Conservation (phyloP, 495 filamentous ascomycete genomes). For the Darksidea phi region DNA sequence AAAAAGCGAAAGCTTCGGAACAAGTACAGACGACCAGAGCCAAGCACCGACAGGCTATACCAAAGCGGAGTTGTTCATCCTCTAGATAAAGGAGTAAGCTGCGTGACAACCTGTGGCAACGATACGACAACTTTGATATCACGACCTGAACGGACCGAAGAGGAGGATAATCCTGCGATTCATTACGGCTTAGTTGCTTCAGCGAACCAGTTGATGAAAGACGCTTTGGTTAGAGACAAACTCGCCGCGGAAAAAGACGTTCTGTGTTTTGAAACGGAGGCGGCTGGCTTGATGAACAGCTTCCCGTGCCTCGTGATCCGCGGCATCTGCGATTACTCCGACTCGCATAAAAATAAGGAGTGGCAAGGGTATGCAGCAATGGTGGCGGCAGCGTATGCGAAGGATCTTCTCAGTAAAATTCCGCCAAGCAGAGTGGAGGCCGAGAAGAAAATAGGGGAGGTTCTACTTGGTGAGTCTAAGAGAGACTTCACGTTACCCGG, state of each 20-base stretch:
- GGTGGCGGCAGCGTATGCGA: conserved; percentile 37
- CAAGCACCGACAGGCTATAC: conserved; percentile 44
- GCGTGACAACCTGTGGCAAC: conserved; percentile 35
- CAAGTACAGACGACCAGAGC: conserved; percentile 2
- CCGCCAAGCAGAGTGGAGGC: conserved; percentile 3
- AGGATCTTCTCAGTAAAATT: conserved; percentile 21
- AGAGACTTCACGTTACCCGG: neutral
- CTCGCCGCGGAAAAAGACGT: conserved; percentile 10
- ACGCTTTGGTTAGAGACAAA: conserved; percentile 30
- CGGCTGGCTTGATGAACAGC: conserved; percentile 7
- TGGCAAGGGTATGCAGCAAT: conserved; percentile 8
- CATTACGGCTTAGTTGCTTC: conserved; percentile 46
- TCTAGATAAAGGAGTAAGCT: conserved; percentile 27
- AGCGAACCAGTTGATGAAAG: conserved; percentile 40
- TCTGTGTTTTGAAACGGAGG: conserved; percentile 41
- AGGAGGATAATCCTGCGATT: conserved; percentile 37
- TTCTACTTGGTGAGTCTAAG: conserved; percentile 8
- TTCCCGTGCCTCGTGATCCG: conserved; percentile 36
- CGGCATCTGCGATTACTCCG: conserved; percentile 40
- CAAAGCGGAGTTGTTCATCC: conserved; percentile 34
- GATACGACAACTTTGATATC: conserved; percentile 34
- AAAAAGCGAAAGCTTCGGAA: conserved; percentile 9
- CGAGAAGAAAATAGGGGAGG: conserved; percentile 9
- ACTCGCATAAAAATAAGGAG: conserved; percentile 38
- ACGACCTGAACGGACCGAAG: conserved; percentile 35